These are phyloP conservation scores for Apocynum venetum DNA, from an alignment of 257 asterid genomes.

Conservation along the genomic window DNA sequence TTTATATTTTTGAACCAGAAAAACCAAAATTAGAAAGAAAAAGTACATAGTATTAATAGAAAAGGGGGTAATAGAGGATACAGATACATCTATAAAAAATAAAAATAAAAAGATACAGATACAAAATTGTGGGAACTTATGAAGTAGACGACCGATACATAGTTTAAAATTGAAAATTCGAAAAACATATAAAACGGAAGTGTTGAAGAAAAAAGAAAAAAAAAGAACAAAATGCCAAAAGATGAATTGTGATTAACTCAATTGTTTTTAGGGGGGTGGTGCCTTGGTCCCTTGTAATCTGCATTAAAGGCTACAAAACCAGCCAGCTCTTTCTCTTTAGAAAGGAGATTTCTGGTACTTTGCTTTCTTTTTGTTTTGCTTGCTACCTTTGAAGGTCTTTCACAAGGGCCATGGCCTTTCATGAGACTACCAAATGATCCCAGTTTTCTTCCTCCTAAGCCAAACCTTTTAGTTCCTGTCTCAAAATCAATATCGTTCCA, in stretches of 20 bases:
- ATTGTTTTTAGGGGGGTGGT: conserved; percentile 65
- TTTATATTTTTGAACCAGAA: too few species aligned
- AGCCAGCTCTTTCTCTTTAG: conserved; percentile 26
- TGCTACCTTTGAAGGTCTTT: background rate
- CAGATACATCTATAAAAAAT: too few species aligned
- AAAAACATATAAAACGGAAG: background rate
- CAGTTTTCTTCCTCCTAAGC: background rate
- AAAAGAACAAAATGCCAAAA: background rate
- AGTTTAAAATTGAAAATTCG: too few species aligned
- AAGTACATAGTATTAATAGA: too few species aligned
- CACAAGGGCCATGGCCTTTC: background rate
- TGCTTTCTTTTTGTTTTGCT: background rate
- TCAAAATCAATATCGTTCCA: background rate
- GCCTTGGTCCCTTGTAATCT: conserved; percentile 66
- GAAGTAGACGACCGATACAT: background rate
- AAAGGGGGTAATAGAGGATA: too few species aligned
- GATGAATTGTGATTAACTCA: conserved; percentile 11
- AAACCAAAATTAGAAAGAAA: too few species aligned
- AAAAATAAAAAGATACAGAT: background rate
- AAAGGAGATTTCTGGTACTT: conserved; percentile 24
- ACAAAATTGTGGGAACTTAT: background rate
- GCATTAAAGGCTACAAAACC: conserved; percentile 45
- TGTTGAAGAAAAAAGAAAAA: background rate
- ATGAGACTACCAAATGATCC: background rate
- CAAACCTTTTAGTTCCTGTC: background rate